phyloP scores from a whole-genome alignment of 2,329 filamentous ascomycete genomes.

The Fusarium sp. region DNA sequence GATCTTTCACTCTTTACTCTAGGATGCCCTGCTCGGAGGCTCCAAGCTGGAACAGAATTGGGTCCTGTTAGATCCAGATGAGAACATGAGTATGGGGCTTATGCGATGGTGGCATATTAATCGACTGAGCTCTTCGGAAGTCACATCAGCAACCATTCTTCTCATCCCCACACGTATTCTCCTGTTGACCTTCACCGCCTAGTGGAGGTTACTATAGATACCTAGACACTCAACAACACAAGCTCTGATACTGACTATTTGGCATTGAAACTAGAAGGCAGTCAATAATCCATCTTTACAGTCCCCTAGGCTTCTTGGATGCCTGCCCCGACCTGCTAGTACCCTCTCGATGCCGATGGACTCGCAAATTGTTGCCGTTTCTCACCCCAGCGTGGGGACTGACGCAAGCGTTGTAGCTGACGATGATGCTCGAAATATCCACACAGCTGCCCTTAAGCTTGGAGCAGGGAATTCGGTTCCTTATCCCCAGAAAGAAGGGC shows the following conservation, averaged over 20 bases:
- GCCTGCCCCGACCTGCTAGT: background rate
- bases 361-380: conserved; percentile 4
- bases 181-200: background rate
- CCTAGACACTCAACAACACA: background rate
- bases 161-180: background rate
- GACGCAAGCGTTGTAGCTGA: background rate
- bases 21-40: background rate
- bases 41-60: background rate
- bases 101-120: background rate
- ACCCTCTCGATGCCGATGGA: background rate
- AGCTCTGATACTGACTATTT: background rate
- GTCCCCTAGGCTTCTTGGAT: background rate
- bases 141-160: background rate
- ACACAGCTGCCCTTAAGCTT: background rate
- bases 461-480: background rate
- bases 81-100: background rate
- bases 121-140: background rate
- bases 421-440: conserved; percentile 2
- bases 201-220: background rate
- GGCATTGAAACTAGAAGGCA: background rate
- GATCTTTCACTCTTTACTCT: background rate
- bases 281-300: background rate
- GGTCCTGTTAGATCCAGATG: background rate
- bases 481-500: background rate
- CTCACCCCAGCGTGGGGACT: background rate